Evolutionary conservation across 1,284 basidiomycete genomes (phyloP), one percentile per base, ranked within the genome.

Genomic region (Puccinia polysora): DNA sequence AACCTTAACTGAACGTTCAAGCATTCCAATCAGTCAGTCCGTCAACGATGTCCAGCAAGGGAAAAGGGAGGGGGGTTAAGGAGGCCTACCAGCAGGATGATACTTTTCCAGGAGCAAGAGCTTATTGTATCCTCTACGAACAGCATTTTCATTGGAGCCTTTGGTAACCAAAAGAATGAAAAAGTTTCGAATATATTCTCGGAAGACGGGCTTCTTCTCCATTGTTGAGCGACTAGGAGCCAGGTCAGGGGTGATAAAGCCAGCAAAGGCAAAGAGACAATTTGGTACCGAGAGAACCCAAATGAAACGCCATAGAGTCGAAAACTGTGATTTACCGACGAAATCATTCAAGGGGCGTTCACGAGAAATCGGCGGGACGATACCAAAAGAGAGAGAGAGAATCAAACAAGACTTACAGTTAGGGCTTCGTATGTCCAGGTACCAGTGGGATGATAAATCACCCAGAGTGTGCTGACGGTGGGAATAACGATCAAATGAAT

Each of bases 121-220:
- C 75, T 80, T 79, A 77, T 79, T 76, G 74, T 81, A 81, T 56
- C 79, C 80, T 47, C 80, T 75, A 30, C 80, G 77, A 20, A 81
- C 80, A 50, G 80, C 79, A 20, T 78, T 76, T 56, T 80, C 80
- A 76, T 81, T 81, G 4, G 80, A 81, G 40, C 80, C 80, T 73
- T 80, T 80, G 28, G 80, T 81, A 71, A 81, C 80, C 52, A 80
- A 78, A 32, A 81, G 77, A 72, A 81, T 78, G 76, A 80, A 81
- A 73, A 81, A 78, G 74, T 80, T 79, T 74, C 80, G 79, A 65
- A 81, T 80, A 73, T 80, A 78, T 67, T 81, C 80, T 69, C 80
- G 78, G 70, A 75, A 75, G 23, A 81, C 80, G 2, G 78, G 77
- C 75, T 78, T 79, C 77, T 80, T 79, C 72, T 79, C 79, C 75